Base-by-base conservation (phyloP, 352 stramenopile species). In the Pythium dissimile region DNA sequence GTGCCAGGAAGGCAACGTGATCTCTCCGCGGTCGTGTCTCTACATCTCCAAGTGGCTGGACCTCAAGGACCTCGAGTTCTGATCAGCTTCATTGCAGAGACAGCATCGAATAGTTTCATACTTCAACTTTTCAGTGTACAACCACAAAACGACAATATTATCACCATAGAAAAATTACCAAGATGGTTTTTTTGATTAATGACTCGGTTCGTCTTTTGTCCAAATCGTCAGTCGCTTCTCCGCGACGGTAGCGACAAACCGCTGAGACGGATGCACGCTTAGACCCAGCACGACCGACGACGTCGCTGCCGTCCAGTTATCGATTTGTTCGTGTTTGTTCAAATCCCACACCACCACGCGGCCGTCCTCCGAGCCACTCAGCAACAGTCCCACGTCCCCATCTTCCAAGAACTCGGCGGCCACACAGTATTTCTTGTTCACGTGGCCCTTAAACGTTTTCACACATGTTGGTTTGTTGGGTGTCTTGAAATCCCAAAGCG, bases 281-380 rank as follows among this genome's bases (percentile, higher is more conserved):
- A 71, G 46, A 13, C 56, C 57, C 8, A 71, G 53, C 39, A 71
- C 57, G 0, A 62, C 54, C 5, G 48, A 44, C 3, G 54, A n/a
- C 3, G 21, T 45, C 8, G 18, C 28, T 11, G 32, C 45, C 56
- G 45, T 42, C 43, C 45, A 64, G 8, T 27, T 39, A 55, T 78
- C 74, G 16, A 83, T 66, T 21, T 90, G 54, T 35, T 89, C 62
- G 38, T 85, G 68, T 30, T 72, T 92, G 26, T 96, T 80, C 27
- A 98, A 68, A 72, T 98, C 88, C 79, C 96, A 99, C 43, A 98
- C 57, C 47, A 96, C 85, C 23, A 98, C 78, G 15, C 81, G 77
- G 34, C 89, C 91, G 60, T 98, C 91, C 63, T 99, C 96, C 10
- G 86, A 97, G 2, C 96, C 96, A 18, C 81, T 97, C 3, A 97